Conservation (phyloP, 345 rosid genomes). For the Lenwebbia sp. region DNA sequence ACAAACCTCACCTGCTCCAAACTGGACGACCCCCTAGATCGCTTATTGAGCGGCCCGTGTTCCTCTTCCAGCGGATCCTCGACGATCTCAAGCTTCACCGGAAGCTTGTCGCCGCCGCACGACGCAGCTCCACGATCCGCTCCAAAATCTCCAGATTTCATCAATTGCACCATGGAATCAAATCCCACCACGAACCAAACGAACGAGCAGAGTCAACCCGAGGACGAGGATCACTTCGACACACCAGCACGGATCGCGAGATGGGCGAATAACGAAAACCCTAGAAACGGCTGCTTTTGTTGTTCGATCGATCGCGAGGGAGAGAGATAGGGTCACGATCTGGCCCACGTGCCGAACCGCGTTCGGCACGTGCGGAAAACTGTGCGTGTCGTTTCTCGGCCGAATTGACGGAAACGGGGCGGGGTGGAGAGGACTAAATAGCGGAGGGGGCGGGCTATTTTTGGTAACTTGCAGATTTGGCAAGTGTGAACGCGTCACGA, state of each 20-base stretch:
- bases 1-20: conserved; percentile 19
- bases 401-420: conserved; percentile 6
- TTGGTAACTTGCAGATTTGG: conserved; percentile 3
- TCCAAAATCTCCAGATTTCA: conserved; percentile 48
- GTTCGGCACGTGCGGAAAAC: conserved; percentile 1
- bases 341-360: background rate
- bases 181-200: background rate
- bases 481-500: conserved; percentile 14
- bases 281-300: background rate
- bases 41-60: conserved; percentile 57
- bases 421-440: too few species aligned
- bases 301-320: background rate
- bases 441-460: background rate
- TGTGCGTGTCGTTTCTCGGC: background rate
- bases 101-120: conserved; percentile 35
- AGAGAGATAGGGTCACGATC: background rate
- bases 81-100: conserved; percentile 88
- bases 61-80: conserved; percentile 72
- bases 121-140: background rate
- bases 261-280: background rate
- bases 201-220: background rate
- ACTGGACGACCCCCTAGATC: conserved; percentile 43
- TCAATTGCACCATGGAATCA: conserved; percentile 67
- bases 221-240: background rate
- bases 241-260: background rate